Base-by-base conservation (phyloP, 768 basidiomycete species). In the Baorangia bicolor region DNA sequence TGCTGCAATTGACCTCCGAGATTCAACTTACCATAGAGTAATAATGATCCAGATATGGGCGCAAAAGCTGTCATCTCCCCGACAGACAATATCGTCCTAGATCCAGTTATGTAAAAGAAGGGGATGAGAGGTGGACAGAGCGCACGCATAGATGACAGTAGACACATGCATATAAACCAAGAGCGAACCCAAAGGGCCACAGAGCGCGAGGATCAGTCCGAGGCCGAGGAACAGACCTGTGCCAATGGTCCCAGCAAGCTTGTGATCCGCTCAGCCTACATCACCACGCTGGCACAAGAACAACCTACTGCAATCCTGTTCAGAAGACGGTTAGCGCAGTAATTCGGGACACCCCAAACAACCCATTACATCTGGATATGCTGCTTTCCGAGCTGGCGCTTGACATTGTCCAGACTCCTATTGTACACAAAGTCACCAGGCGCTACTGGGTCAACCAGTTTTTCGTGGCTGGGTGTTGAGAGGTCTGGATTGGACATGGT, bases 181-280 rank as follows among this genome's bases (percentile, higher is more conserved):
- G 23, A 71, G 62, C 18, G 63, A 62, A 34, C 70, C 70, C 30
- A 70, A 53, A 13, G 70, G 70, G 33, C 70, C 70, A 25, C 59
- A 58, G 12, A 54, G 25, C 5, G 62, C 45, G 8, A 71, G 69
- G n/a, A 72, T 57, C 46, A 66, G 41, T 27, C 70, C 70, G 14
- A 72, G 60, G 10, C 70, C 70, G 8, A 69, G 49, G 54, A 72
- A 72, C 18, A 72, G 63, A 12, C 70, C 70, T 0, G 70, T 70
- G 16, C 70, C 69, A 23, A 72, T 66, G 4, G 59, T 63, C 23
- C 70, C 69, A 14, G 67, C 69, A 53, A 72, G 58, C 66, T 67
- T 45, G 47, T 45, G 25, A 31, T 16, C 28, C 12, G 16, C 8
- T 64, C 38, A 62, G 42, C 33, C 4, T 23, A 31, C 14, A 13